These are phyloP conservation scores for Edaphochlamys debaryana DNA, from an alignment of 139 green algal species.

Conservation along the genomic window DNA sequence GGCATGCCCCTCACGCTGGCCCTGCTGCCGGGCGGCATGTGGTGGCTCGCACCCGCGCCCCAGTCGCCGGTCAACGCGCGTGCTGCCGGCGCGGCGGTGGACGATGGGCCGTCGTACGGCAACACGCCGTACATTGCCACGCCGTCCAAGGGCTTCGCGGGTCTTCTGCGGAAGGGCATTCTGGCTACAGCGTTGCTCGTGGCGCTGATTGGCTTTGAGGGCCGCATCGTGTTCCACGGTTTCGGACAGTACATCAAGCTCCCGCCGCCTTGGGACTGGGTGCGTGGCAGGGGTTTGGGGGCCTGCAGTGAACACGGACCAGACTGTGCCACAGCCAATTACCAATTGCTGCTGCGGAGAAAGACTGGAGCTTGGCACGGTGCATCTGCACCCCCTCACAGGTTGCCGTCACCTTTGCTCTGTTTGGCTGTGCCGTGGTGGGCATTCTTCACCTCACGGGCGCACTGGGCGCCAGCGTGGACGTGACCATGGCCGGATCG, in stretches of 20 bases:
- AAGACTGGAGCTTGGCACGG: no score
- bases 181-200: slow-evolving; percentile 57
- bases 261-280: slow-evolving; percentile 87
- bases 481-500: slow-evolving; percentile 59
- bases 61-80: slow-evolving; percentile 26
- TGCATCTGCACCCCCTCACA: no score
- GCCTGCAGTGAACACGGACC: no score
- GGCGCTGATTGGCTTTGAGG: slow-evolving; percentile 83
- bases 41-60: slow-evolving; percentile 75
- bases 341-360: no score
- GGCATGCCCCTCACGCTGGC: slow-evolving; percentile 68
- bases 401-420: slow-evolving; percentile 78
- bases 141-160: slow-evolving; percentile 34
- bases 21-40: slow-evolving; percentile 77
- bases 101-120: background rate
- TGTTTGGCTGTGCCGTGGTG: slow-evolving; percentile 76
- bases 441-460: slow-evolving; percentile 69
- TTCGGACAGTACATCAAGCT: slow-evolving; percentile 95
- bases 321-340: no score
- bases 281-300: background rate
- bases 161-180: slow-evolving; percentile 28
- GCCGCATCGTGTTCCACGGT: slow-evolving; percentile 88
- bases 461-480: slow-evolving; percentile 51
- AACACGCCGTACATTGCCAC: slow-evolving; percentile 9
- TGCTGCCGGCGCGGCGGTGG: background rate